Evolutionary conservation across 345 rosid genomes (phyloP).

Genomic region (Dovyalis caffra): DNA sequence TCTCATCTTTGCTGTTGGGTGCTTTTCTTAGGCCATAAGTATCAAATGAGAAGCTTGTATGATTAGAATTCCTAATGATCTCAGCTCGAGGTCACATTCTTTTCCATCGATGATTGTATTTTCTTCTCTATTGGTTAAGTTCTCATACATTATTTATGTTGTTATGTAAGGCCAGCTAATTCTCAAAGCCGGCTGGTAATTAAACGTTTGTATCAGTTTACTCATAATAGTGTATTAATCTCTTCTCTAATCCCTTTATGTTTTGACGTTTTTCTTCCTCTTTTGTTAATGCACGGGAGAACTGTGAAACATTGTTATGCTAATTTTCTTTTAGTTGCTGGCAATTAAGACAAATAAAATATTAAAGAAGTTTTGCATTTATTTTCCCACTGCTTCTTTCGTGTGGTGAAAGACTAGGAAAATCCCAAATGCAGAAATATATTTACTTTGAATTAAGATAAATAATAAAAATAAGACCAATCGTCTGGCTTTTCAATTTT

Average conservation of each 20-base stretch:
- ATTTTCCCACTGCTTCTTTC: no score
- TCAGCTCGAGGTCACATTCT: constrained; percentile 67
- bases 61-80: constrained; percentile 36
- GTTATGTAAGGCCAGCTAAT: constrained; percentile 8
- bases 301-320: no score
- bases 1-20: constrained; percentile 15
- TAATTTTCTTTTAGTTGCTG: no score
- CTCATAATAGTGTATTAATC: not conserved
- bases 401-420: no score
- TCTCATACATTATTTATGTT: not conserved
- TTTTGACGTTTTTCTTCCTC: not conserved
- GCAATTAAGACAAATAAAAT: no score
- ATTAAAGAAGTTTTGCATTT: no score
- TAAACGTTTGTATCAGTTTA: not conserved
- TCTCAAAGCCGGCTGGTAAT: constrained; percentile 7
- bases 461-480: no score
- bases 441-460: no score
- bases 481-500: no score
- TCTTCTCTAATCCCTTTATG: not conserved
- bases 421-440: no score
- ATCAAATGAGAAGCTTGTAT: not conserved
- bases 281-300: no score
- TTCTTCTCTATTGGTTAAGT: not conserved
- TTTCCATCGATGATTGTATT: constrained; percentile 27
- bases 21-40: not conserved